These are phyloP conservation scores for Cercospora janseana DNA, from an alignment of 2,329 filamentous ascomycete species.

Conservation along the genomic window DNA sequence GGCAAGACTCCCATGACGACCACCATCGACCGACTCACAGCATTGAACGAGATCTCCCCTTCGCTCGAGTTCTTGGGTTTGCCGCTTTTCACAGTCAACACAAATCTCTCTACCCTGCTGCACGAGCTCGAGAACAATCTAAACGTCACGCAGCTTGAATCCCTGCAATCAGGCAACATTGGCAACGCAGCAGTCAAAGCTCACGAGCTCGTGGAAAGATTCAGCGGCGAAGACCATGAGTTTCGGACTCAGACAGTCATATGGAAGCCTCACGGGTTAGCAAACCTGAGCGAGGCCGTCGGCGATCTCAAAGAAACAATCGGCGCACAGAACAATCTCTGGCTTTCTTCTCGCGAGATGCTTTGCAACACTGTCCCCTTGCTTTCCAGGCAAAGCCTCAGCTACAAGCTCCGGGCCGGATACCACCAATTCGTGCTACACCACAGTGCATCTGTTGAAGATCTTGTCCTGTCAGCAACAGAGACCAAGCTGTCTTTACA, in stretches of 20 bases:
- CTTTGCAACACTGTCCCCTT: conserved; percentile 1
- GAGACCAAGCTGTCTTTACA: conserved; percentile 2
- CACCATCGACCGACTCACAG: conserved; percentile 4
- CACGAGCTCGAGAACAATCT: conserved; percentile 3
- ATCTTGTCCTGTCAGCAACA: neutral
- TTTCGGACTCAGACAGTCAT: conserved; percentile 5
- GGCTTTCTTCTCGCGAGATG: neutral
- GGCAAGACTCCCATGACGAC: conserved; percentile 12
- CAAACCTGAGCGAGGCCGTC: conserved; percentile 1
- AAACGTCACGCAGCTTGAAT: neutral
- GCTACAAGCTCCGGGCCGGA: neutral
- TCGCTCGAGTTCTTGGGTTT: conserved; percentile 17
- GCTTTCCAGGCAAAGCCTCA: conserved; percentile 3
- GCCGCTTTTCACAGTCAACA: conserved; percentile 11
- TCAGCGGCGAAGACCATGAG: conserved; percentile 9
- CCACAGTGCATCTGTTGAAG: neutral
- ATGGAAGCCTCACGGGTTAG: conserved; percentile 7
- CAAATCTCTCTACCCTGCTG: conserved; percentile 12
- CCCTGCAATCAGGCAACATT: neutral
- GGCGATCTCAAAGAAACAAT: neutral
- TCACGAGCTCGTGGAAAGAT: conserved; percentile 7
- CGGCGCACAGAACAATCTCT: neutral
- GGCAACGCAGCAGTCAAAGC: neutral
- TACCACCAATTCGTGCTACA: conserved; percentile 14
- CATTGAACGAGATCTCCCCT: conserved; percentile 11